A percentile compares a stretch with the other conserved stretches of the same genome.
Evolutionary conservation across 75 land plant species (phyloP).

Genomic region (Cupressus sempervirens): DNA sequence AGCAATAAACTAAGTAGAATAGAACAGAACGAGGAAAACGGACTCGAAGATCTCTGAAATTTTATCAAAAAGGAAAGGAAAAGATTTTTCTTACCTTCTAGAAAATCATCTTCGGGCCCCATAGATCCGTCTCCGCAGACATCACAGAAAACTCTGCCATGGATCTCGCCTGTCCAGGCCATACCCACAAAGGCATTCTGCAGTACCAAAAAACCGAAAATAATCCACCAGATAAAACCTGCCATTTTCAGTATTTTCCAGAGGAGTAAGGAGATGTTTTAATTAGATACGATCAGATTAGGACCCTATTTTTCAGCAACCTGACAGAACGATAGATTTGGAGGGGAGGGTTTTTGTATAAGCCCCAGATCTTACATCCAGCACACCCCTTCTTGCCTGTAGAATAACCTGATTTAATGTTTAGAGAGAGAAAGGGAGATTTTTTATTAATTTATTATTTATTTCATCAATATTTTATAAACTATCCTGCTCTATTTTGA

Average conservation of each 20-base stretch:
- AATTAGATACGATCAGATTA: neutral
- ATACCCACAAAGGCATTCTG: neutral
- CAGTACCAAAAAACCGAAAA: neutral
- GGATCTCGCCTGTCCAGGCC: constrained; percentile 65
- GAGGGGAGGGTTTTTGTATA: too few species aligned
- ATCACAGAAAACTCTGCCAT: constrained; percentile 58
- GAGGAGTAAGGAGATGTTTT: neutral
- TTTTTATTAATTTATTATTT: too few species aligned
- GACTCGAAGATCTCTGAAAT: neutral
- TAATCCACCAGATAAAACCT: neutral
- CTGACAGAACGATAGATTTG: neutral
- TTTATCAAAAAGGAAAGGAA: neutral
- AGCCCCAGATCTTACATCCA: too few species aligned
- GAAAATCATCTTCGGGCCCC: constrained; percentile 58
- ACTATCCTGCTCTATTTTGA: too few species aligned
- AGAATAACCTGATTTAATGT: too few species aligned
- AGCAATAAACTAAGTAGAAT: neutral
- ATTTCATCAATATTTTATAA: too few species aligned
- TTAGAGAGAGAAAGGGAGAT: too few species aligned
- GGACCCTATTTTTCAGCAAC: neutral
- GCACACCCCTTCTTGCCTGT: too few species aligned
- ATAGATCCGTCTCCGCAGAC: constrained; percentile 55
- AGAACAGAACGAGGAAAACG: neutral
- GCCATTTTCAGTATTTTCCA: neutral
- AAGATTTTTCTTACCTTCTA: constrained; percentile 26